Base-by-base conservation (phyloP, 176 grass and related monocot genomes). In the Neostapfia colusana region DNA sequence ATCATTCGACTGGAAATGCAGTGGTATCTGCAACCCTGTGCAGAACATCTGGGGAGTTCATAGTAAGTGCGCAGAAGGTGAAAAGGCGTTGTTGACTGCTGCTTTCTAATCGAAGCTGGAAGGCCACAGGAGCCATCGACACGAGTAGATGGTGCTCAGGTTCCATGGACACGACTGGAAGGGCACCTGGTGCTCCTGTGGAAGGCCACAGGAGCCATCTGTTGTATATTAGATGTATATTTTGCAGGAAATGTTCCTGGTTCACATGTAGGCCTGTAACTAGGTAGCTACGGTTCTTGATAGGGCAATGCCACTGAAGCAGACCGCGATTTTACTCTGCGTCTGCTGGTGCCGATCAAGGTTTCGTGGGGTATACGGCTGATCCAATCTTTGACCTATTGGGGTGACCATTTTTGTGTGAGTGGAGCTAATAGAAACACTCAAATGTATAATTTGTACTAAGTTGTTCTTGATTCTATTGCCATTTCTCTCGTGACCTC, bases 1-100 rank as follows among this genome's bases (percentile, higher is more conserved):
- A 0, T 92, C 93, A 11, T 96, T 96, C 42, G 93, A 96, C 49
- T 96, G 93, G 93, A 86, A 82, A 81, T 96, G 93, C 79, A 96
- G 93, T 5, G 93, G 93, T 38, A 96, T 96, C 72, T 96, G 93
- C 59, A 85, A 96, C 81, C 86, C 93, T 0, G 89, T 85, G 49
- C 84, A 92, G 73, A 89, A 86, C 72, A 96, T 96, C 23, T 77
- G 62, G 78, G 84, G 84, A 67, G 93, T 96, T 73, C 93, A 96
- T 75, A 90, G 92, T 13, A 84, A 70, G 55, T 96, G 89, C 2
- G 76, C 89, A 12, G 93, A 96, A 80, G 74, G 84, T 27, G 84
- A 85, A 75, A 89, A 83, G 53, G 79, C 75, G 0, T 55, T 89
- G 43, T 72, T 81, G 36, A 68, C 88, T 23, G 79, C 89, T 28